A percentile compares a stretch with the other conserved stretches of the same genome.
Conservation (phyloP, 352 stramenopile species). For the Phytophthora kernoviae region DNA sequence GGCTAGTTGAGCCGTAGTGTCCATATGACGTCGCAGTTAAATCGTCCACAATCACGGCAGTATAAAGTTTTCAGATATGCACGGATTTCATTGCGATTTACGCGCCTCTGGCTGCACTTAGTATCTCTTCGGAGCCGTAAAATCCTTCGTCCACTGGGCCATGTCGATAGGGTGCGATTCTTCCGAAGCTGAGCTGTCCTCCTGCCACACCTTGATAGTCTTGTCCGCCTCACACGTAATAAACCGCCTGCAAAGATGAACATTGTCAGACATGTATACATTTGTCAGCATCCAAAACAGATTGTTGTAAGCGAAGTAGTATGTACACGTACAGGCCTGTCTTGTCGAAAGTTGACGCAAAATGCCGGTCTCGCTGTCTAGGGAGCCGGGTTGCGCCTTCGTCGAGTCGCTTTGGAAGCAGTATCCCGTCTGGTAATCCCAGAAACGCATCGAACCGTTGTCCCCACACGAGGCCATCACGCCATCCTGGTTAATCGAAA, state of each 20-base stretch:
- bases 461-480: constrained; percentile 97
- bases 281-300: not conserved
- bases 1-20: too few species aligned
- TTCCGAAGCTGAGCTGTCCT: constrained; percentile 94
- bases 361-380: constrained; percentile 98
- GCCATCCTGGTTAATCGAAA: constrained; percentile 98
- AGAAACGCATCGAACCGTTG: constrained; percentile 98
- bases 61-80: too few species aligned
- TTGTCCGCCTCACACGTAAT: constrained; percentile 99
- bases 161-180: constrained; percentile 98
- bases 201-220: constrained; percentile 99
- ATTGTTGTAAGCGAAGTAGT: not conserved
- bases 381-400: constrained; percentile 93
- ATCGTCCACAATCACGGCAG: too few species aligned
- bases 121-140: constrained; percentile 82
- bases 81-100: not conserved
- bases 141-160: constrained; percentile 96
- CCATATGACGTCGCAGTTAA: too few species aligned
- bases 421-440: constrained; percentile 98
- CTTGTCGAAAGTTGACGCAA: constrained; percentile 97
- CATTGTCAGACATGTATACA: constrained; percentile 7
- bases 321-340: constrained; percentile 87
- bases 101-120: constrained; percentile 23
- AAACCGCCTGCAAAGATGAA: constrained; percentile 81
- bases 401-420: constrained; percentile 97